Conservation (phyloP, 2,329 filamentous ascomycete species). For the Beauveria rudraprayagi region DNA sequence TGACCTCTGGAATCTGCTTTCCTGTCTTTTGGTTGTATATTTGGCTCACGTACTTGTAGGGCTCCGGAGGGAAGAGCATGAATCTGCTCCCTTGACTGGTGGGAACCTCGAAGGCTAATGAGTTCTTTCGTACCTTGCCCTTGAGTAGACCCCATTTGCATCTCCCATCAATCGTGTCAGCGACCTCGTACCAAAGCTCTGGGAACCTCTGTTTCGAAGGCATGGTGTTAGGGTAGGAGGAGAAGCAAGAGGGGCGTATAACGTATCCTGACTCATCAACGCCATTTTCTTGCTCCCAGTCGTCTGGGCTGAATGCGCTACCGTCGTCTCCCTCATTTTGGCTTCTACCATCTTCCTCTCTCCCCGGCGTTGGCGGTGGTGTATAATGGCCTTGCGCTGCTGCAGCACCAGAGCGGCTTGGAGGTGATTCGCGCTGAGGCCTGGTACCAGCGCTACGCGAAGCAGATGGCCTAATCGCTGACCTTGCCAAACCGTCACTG, state of each 20-base stretch:
- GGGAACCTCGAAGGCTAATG: background rate
- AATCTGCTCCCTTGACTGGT: background rate
- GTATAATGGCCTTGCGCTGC: background rate
- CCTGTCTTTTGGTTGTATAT: background rate
- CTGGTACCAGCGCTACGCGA: background rate
- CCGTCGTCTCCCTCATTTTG: background rate
- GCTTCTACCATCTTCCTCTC: background rate
- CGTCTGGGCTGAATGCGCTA: background rate
- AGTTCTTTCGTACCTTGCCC: background rate
- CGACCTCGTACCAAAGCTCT: background rate
- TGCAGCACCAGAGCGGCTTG: background rate
- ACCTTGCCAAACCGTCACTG: background rate
- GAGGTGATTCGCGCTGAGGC: background rate
- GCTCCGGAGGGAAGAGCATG: background rate
- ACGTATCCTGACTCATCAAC: background rate
- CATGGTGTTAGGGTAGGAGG: background rate
- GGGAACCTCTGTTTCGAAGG: background rate
- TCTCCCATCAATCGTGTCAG: background rate
- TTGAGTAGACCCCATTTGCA: background rate
- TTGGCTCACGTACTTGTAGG: background rate
- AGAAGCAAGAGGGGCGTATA: background rate
- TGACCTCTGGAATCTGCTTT: background rate
- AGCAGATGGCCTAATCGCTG: background rate
- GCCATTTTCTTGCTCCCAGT: background rate
- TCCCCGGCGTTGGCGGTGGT: background rate